Evolutionary conservation across 2,329 filamentous ascomycete genomes (phyloP), one percentile per base, ranked within the genome.

Genomic region (Huntiella moniliformis): DNA sequence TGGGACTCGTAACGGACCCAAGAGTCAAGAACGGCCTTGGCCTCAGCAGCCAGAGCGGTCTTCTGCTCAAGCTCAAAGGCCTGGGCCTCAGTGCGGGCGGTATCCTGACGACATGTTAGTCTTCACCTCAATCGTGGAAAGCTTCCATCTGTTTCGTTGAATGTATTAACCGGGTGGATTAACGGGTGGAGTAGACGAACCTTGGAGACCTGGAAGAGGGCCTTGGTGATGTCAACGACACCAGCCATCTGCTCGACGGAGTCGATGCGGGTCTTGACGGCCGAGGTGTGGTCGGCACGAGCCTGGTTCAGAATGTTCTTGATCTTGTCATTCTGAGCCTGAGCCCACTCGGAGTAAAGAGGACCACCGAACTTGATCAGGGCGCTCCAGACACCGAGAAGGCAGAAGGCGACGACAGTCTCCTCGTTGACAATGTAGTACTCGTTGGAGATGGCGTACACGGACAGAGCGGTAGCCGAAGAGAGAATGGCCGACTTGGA

Each of bases 351-450:
- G 62, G 71, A 77, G 76, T 96, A 96, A 64, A 79, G 71, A 51
- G 91, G 91, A 47, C 88, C 91, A 59, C 83, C 86, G 63, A 85
- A 95, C 68, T 92, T 91, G 70, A 84, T 88, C 58, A 94, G 74
- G 52, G 79, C 85, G 60, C 73, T 80, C 81, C 93, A 98, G 61
- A 96, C 83, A 62, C 81, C 85, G 61, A 96, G 71, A 58, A 98
- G 73, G 65, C 82, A 91, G 68, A 98, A 76, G 55, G 84, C 83
- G 60, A 93, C 83, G 61, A 98, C 82, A 53, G 87, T 82, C 73
- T 98, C 91, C 74, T 98, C 91, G 71, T 98, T 98, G 68, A 98
- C 74, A 63, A 98, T 86, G 68, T 95, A 96, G 73, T 96, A 86
- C 77, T 98, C 91, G 70, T 93, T 98, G 79, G 83, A 92, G 68